Conservation (phyloP, 2,329 filamentous ascomycete species). For the Coniochaeta ligniaria region DNA sequence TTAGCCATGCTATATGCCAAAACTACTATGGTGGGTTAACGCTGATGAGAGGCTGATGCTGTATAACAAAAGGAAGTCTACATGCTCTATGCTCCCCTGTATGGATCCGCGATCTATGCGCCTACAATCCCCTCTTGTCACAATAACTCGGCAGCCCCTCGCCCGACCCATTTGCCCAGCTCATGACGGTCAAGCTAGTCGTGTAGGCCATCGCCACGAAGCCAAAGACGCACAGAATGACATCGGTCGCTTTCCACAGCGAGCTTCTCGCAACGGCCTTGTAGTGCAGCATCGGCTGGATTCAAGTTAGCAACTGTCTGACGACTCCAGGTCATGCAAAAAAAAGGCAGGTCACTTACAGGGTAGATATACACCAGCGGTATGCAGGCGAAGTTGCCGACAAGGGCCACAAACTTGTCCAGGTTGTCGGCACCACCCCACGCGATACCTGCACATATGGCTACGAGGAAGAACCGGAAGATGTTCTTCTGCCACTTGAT, state of each 20-base stretch:
- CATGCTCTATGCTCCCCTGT: background rate
- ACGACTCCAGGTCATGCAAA: conserved; percentile 1
- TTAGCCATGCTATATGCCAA: background rate
- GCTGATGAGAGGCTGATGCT: background rate
- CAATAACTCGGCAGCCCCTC: conserved; percentile 45
- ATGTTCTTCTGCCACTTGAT: conserved; percentile 99
- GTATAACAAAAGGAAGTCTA: conserved; percentile 1
- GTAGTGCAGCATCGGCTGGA: conserved; percentile 82
- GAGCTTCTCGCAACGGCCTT: conserved; percentile 65
- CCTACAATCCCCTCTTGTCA: conserved; percentile 24
- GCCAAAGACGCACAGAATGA: conserved; percentile 74
- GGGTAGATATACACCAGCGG: conserved; percentile 97
- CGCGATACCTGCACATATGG: conserved; percentile 77
- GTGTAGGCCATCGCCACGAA: conserved; percentile 87
- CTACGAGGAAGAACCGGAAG: conserved; percentile 89
- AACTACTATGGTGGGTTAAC: background rate
- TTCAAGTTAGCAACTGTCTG: background rate
- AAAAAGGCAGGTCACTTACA: conserved; percentile 50
- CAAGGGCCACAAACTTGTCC: conserved; percentile 94
- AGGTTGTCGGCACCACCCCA: conserved; percentile 90
- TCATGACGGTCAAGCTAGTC: conserved; percentile 75
- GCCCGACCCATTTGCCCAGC: conserved; percentile 61
- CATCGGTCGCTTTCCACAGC: conserved; percentile 63
- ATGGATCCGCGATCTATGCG: background rate
- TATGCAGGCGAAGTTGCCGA: conserved; percentile 96